A percentile compares a stretch with the other conserved stretches of the same genome.
Evolutionary conservation across 192 early-diverging fungal species (phyloP).

Genomic region (Haplosporangium gracile): DNA sequence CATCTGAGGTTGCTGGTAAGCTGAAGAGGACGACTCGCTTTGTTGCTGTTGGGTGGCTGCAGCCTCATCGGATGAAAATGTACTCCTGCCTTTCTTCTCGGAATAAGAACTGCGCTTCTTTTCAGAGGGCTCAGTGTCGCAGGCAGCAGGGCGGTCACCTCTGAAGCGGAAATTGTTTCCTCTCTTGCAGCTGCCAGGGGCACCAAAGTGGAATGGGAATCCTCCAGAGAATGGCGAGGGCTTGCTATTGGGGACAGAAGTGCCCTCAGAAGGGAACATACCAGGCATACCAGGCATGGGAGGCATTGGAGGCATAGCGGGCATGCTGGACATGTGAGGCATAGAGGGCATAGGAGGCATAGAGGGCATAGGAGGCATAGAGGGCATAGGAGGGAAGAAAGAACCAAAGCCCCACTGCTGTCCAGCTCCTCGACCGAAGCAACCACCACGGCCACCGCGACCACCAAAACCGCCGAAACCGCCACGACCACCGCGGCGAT

Average conservation of each 20-base stretch:
- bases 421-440: slow-evolving; percentile 23
- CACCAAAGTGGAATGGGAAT: slow-evolving; percentile 27
- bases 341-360: slow-evolving; percentile 40
- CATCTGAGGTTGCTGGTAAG: slow-evolving; percentile 28
- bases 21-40: slow-evolving; percentile 28
- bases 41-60: background rate
- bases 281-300: background rate
- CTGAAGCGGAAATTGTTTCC: slow-evolving; percentile 14
- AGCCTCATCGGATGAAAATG: background rate
- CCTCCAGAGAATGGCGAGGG: slow-evolving; percentile 33
- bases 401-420: slow-evolving; percentile 9
- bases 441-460: slow-evolving; percentile 21
- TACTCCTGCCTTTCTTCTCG: slow-evolving; percentile 10
- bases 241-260: slow-evolving; percentile 12
- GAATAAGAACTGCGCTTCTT: background rate
- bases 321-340: too few species aligned
- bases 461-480: slow-evolving; percentile 7
- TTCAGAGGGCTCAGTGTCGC: slow-evolving; percentile 24
- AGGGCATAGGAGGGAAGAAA: slow-evolving; percentile 5
- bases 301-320: slow-evolving; percentile 10
- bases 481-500: slow-evolving; percentile 10
- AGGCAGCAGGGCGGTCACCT: slow-evolving; percentile 18
- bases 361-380: slow-evolving; percentile 26
- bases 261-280: background rate
- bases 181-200: slow-evolving; percentile 26